Evolutionary conservation across 139 green algal genomes (phyloP).

Genomic region (Picochlorum sp.): DNA sequence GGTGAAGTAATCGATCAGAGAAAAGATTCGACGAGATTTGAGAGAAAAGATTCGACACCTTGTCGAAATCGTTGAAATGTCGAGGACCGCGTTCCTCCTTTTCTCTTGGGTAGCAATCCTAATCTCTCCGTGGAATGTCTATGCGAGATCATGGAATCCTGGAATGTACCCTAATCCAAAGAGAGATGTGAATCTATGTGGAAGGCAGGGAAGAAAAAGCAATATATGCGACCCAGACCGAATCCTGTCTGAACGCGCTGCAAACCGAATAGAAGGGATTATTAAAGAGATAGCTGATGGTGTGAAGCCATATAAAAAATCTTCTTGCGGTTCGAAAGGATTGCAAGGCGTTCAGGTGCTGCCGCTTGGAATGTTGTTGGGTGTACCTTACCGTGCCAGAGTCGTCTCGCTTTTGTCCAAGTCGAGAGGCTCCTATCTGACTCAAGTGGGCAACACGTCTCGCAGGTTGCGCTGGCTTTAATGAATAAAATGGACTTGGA

Average conservation of each 20-base stretch:
- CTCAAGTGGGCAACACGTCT: background rate
- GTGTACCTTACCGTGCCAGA: background rate
- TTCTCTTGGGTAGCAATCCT: background rate
- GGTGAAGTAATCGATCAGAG: no score
- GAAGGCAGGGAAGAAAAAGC: slow-evolving; percentile 1
- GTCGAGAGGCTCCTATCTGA: no score
- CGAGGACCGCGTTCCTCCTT: no score
- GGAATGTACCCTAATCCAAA: slow-evolving; percentile 21
- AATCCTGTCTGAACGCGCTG: slow-evolving; percentile 15
- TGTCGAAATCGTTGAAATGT: no score
- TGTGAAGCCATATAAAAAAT: slow-evolving; percentile 17
- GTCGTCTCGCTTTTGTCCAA: background rate
- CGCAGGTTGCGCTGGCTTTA: slow-evolving; percentile 45
- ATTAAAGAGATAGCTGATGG: slow-evolving; percentile 34
- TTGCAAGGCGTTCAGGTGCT: slow-evolving; percentile 28
- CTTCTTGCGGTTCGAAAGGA: slow-evolving; percentile 5
- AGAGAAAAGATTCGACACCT: no score
- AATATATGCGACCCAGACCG: slow-evolving; percentile 46
- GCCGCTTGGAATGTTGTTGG: background rate
- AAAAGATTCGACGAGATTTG: no score
- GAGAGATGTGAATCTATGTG: background rate
- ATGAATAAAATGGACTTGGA: slow-evolving; percentile 31
- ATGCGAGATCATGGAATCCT: slow-evolving; percentile 1
- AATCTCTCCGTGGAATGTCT: background rate
- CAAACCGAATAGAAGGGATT: slow-evolving; percentile 34